Base-by-base conservation (phyloP, 805 yeast species). In the Candida xiaguanensis region DNA sequence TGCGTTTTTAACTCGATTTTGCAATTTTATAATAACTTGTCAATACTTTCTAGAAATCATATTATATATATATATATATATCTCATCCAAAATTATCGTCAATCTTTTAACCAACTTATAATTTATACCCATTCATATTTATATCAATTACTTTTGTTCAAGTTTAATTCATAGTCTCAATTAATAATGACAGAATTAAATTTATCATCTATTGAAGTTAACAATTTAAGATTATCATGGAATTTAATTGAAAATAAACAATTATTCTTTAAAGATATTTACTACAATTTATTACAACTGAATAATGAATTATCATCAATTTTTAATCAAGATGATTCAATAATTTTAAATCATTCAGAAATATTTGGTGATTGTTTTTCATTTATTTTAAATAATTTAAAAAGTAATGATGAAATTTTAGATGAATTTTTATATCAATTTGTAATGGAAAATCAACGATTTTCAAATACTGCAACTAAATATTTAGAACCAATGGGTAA, bases 401-500 rank as follows among this genome's bases (percentile, higher is more conserved):
- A 59, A 35, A n/a, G n/a, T n/a, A 58, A 64, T 36, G 14, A 38
- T 4, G 34, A 30, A 5, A 31, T 49, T 18, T 54, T 68, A 22
- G 55, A 61, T 23, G 63, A 63, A 43, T 67, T 66, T 41, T 52
- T 65, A 50, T 39, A 35, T 24, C 59, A 53, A 35, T 68, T 65
- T 48, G 52, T 57, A 23, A 43, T 47, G 15, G 69, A 64, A 36
- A 61, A 66, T 45, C 51, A 49, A 6, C 41, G 46, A 7, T 48
- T 65, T 36, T 50, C 59, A 19, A 34, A 43, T 7, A 45, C 42
- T 14, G 60, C 63, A 2, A 45, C 50, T 5, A 41, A 46, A 15
- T 67, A 67, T 47, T 57, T 67, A 46, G 74, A 67, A 45, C 65
- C 67, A 22, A 59, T 68, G 68, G 72, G 73, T n/a, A 41, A 53